Evolutionary conservation across 2,329 filamentous ascomycete genomes (phyloP).

Genomic region (Lomentospora prolificans): DNA sequence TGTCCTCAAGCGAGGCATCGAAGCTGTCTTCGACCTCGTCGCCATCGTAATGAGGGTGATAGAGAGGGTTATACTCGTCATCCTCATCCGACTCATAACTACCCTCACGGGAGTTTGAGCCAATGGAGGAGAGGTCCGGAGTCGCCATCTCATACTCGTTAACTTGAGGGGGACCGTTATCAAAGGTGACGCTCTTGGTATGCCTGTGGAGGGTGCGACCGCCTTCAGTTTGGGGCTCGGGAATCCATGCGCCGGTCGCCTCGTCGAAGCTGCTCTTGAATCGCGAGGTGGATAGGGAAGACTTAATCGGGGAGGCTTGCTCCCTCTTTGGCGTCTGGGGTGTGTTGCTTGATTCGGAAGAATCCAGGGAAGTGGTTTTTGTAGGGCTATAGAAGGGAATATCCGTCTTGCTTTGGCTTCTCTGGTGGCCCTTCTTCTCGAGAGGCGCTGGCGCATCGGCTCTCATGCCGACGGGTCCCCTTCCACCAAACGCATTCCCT

Average conservation of each 20-base stretch:
- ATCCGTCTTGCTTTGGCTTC: slow-evolving; percentile 49
- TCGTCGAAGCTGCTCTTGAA: slow-evolving; percentile 62
- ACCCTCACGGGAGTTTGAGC: slow-evolving; percentile 81
- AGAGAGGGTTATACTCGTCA: slow-evolving; percentile 57
- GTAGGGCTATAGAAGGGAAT: slow-evolving; percentile 48
- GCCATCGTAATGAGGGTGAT: slow-evolving; percentile 21
- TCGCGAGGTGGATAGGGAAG: slow-evolving; percentile 63
- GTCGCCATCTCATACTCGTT: slow-evolving; percentile 99
- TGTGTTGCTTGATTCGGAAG: slow-evolving; percentile 14
- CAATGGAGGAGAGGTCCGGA: slow-evolving; percentile 86
- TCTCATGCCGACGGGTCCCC: slow-evolving; percentile 42
- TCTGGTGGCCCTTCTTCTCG: slow-evolving; percentile 32
- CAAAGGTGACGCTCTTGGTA: slow-evolving; percentile 95
- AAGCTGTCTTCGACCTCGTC: slow-evolving; percentile 72
- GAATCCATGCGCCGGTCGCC: slow-evolving; percentile 58
- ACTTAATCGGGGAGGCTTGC: slow-evolving; percentile 75
- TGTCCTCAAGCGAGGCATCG: slow-evolving; percentile 88
- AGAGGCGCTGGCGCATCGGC: slow-evolving; percentile 29
- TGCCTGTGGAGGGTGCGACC: slow-evolving; percentile 68
- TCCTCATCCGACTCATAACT: slow-evolving; percentile 83
- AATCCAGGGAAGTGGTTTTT: background rate
- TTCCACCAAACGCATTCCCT: slow-evolving; percentile 58
- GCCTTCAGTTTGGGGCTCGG: slow-evolving; percentile 50
- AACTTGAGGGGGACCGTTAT: slow-evolving; percentile 82
- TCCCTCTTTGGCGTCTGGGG: slow-evolving; percentile 54